Percentiles rank a stretch among this genome's conserved stretches.
These are phyloP conservation scores for Thymus quinquecostatus DNA, from an alignment of 257 asterid genomes.

Conservation along the genomic window DNA sequence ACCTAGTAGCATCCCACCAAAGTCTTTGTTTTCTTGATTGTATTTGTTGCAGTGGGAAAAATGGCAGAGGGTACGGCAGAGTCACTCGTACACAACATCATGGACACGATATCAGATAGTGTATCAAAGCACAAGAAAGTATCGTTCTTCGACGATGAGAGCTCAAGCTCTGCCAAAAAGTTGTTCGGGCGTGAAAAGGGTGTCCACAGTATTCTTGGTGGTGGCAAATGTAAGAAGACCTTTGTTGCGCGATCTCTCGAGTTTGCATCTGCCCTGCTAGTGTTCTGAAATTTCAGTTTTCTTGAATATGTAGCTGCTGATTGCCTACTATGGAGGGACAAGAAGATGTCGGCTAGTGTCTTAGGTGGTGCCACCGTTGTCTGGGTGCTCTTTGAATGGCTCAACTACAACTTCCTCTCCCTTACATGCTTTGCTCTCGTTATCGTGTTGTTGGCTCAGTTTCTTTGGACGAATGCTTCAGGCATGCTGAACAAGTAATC, in stretches of 20 bases:
- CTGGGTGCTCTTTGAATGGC: constrained; percentile 93
- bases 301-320: constrained; percentile 71
- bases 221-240: constrained; percentile 71
- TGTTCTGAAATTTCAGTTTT: background rate
- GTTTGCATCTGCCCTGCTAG: background rate
- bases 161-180: constrained; percentile 46
- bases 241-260: background rate
- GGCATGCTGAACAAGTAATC: constrained; percentile 52
- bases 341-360: constrained; percentile 75
- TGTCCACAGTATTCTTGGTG: constrained; percentile 74
- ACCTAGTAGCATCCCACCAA: background rate
- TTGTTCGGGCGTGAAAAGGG: constrained; percentile 89
- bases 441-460: constrained; percentile 61
- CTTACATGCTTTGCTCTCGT: constrained; percentile 59
- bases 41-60: constrained; percentile 27
- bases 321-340: constrained; percentile 84
- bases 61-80: constrained; percentile 85
- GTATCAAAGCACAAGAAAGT: constrained; percentile 57
- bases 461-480: constrained; percentile 67
- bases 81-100: constrained; percentile 61
- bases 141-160: constrained; percentile 60
- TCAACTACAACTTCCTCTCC: constrained; percentile 72
- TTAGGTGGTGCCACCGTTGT: constrained; percentile 61
- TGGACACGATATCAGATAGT: constrained; percentile 60
- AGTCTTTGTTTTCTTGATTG: background rate